These are phyloP conservation scores for Populus hybrid DNA, from an alignment of 441 rosid genomes.

Conservation along the genomic window DNA sequence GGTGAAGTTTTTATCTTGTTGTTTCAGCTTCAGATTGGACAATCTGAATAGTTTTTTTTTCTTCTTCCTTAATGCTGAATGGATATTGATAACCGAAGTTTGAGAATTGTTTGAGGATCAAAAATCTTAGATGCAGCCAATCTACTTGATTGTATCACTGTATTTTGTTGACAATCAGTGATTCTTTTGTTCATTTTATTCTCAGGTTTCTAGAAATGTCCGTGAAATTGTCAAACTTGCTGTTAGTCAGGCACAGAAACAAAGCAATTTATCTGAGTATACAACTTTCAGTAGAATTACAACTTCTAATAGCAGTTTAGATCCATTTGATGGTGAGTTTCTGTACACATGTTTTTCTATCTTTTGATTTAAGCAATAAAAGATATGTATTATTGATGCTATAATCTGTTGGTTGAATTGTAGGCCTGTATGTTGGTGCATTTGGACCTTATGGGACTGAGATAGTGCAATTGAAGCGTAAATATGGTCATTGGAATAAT, in stretches of 20 bases:
- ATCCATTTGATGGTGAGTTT: conserved; percentile 69
- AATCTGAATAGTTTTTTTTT: background rate
- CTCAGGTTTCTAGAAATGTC: conserved; percentile 73
- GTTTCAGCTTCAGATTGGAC: conserved; percentile 5
- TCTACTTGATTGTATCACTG: conserved; percentile 3
- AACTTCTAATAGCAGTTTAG: conserved; percentile 52
- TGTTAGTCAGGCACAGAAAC: conserved; percentile 69
- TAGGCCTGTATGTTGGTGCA: conserved; percentile 92
- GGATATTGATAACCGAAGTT: background rate
- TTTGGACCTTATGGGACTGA: conserved; percentile 96
- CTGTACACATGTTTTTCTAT: conserved; percentile 11
- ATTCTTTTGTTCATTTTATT: conserved; percentile 18
- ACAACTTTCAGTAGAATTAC: conserved; percentile 69
- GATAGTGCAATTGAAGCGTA: conserved; percentile 85
- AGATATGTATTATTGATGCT: conserved; percentile 5
- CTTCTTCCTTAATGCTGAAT: background rate
- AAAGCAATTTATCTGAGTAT: conserved; percentile 53
- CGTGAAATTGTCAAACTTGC: conserved; percentile 87
- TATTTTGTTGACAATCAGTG: conserved; percentile 10
- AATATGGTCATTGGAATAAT: conserved; percentile 81
- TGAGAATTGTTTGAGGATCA: background rate
- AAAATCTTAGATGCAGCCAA: background rate
- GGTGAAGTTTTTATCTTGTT: background rate
- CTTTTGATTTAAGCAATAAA: conserved; percentile 5
- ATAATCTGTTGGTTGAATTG: conserved; percentile 23